Conservation (phyloP, 2,329 filamentous ascomycete species). For the Zymoseptoria pseudotritici region DNA sequence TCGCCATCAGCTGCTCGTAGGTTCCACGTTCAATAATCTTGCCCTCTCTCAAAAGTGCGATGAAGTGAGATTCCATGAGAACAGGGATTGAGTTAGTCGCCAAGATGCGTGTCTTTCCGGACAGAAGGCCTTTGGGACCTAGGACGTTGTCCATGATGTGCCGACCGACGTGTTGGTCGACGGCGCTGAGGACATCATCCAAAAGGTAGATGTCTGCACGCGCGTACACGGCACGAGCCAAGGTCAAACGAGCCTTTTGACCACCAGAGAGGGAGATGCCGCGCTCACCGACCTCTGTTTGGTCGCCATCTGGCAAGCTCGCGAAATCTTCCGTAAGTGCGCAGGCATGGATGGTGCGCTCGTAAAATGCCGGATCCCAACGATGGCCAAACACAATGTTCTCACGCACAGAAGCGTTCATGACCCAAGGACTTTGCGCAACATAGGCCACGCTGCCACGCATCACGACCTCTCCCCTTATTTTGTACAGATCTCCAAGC, state of each 20-base stretch:
- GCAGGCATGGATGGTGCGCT: conserved; percentile 84
- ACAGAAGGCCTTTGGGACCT: conserved; percentile 72
- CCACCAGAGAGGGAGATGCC: conserved; percentile 94
- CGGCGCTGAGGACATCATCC: conserved; percentile 89
- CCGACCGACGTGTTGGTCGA: conserved; percentile 94
- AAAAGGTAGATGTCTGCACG: conserved; percentile 93
- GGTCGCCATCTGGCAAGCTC: conserved; percentile 87
- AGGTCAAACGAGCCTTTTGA: conserved; percentile 86
- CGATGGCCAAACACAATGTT: conserved; percentile 96
- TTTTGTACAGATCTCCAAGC: conserved; percentile 86
- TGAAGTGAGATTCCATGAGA: conserved; percentile 79
- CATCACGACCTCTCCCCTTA: conserved; percentile 72
- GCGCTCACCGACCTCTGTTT: conserved; percentile 92
- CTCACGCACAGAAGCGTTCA: conserved; percentile 95
- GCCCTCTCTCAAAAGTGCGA: conserved; percentile 75
- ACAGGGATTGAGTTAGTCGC: conserved; percentile 95
- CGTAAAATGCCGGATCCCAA: conserved; percentile 90
- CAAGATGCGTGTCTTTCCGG: conserved; percentile 80
- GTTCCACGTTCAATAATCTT: conserved; percentile 81
- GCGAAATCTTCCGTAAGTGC: conserved; percentile 85
- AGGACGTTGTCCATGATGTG: conserved; percentile 94
- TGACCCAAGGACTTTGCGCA: conserved; percentile 88
- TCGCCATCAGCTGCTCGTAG: conserved; percentile 82
- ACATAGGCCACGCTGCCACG: conserved; percentile 84
- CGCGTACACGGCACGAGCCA: conserved; percentile 91